phyloP scores from a whole-genome alignment of 2,329 filamentous ascomycete species.

The Sporothrix variecibatus region DNA sequence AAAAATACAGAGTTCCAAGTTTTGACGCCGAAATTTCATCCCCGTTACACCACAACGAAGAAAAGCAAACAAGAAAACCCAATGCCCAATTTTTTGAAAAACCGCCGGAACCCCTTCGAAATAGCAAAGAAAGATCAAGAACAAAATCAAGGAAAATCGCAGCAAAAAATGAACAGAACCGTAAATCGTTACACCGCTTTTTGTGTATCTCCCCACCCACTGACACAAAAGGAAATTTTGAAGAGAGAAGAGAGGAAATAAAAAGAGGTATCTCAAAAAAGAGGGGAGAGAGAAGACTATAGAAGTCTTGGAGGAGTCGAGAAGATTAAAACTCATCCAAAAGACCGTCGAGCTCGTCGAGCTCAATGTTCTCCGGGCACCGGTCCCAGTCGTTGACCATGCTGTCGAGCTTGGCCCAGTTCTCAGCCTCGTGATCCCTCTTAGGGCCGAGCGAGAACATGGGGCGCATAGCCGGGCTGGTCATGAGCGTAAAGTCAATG shows the following conservation, averaged over 20 bases:
- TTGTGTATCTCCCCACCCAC: conserved; percentile 16
- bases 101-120: conserved; percentile 5
- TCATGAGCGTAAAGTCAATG: conserved; percentile 47
- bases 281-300: background rate
- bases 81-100: conserved; percentile 15
- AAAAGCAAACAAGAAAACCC: background rate
- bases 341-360: conserved; percentile 89
- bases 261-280: background rate
- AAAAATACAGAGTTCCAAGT: background rate
- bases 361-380: conserved; percentile 84
- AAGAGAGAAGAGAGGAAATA: conserved; percentile 10
- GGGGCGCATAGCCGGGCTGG: conserved; percentile 59
- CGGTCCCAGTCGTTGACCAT: conserved; percentile 59
- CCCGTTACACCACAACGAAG: background rate
- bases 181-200: conserved; percentile 19
- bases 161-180: background rate
- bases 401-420: conserved; percentile 48
- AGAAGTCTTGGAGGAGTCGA: background rate
- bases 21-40: background rate
- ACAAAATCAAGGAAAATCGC: background rate
- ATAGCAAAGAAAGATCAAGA: background rate
- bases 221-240: background rate
- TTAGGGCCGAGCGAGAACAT: conserved; percentile 47
- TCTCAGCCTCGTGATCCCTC: conserved; percentile 45
- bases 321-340: conserved; percentile 68